A percentile compares a stretch with the other conserved stretches of the same genome.
These are phyloP conservation scores for Candida endomychidarum DNA, from an alignment of 805 yeast species.

Conservation along the genomic window DNA sequence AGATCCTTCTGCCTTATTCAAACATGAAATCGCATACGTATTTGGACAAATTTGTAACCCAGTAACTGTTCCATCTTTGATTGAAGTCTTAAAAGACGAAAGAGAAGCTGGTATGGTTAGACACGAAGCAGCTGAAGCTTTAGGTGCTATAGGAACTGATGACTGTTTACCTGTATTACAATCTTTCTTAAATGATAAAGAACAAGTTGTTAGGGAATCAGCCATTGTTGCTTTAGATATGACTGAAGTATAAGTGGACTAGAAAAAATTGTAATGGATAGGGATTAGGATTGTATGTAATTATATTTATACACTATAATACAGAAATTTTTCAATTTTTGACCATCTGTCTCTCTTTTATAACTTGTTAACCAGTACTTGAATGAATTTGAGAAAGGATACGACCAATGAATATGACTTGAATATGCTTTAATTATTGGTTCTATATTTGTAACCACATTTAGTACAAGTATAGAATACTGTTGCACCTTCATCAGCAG, in stretches of 20 bases:
- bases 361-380: not conserved
- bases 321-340: slow-evolving; percentile 2
- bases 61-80: slow-evolving; percentile 81
- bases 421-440: slow-evolving; percentile 61
- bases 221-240: slow-evolving; percentile 97
- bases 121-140: slow-evolving; percentile 99
- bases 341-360: not conserved
- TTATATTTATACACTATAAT: slow-evolving; percentile 7
- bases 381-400: not conserved
- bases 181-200: slow-evolving; percentile 75
- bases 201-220: slow-evolving; percentile 90
- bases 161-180: slow-evolving; percentile 89
- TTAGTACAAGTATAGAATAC: slow-evolving; percentile 94
- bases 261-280: not conserved
- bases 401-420: not conserved
- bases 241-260: slow-evolving; percentile 84
- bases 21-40: slow-evolving; percentile 97
- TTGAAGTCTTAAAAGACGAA: slow-evolving; percentile 74
- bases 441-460: slow-evolving; percentile 92
- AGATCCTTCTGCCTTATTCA: slow-evolving; percentile 90
- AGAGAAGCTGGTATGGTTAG: slow-evolving; percentile 97
- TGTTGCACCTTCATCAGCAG: slow-evolving; percentile 99
- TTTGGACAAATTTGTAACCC: slow-evolving; percentile 97
- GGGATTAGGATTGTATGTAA: slow-evolving; percentile 7
- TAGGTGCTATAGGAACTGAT: slow-evolving; percentile 95